Conservation (phyloP, 805 yeast species). For the Spathaspora passalidarum region DNA sequence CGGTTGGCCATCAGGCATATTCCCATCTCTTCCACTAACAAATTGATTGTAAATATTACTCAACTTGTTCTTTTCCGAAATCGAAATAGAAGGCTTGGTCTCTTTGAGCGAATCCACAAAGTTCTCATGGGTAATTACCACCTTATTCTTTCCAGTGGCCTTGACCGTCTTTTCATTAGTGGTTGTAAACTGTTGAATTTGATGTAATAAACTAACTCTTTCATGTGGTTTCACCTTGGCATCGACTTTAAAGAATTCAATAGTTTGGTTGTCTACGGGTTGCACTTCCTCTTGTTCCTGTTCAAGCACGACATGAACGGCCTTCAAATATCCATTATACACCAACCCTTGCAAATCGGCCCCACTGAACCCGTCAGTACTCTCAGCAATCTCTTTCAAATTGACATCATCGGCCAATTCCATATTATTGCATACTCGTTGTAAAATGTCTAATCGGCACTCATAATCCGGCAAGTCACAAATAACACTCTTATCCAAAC, state of each 20-base stretch:
- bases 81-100: slow-evolving; percentile 88
- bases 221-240: slow-evolving; percentile 34
- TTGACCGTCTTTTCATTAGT: slow-evolving; percentile 10
- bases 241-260: slow-evolving; percentile 44
- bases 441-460: slow-evolving; percentile 73
- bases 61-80: slow-evolving; percentile 63
- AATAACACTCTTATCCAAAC: slow-evolving; percentile 86
- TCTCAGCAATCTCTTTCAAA: slow-evolving; percentile 50
- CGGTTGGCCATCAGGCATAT: slow-evolving; percentile 82
- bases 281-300: slow-evolving; percentile 32
- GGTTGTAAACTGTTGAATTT: slow-evolving; percentile 39
- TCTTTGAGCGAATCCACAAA: slow-evolving; percentile 62
- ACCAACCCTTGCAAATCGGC: slow-evolving; percentile 93
- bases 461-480: slow-evolving; percentile 79
- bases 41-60: slow-evolving; percentile 66
- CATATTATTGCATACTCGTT: slow-evolving; percentile 60
- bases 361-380: slow-evolving; percentile 80
- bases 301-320: slow-evolving; percentile 70
- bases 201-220: slow-evolving; percentile 37
- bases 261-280: slow-evolving; percentile 12
- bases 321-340: slow-evolving; percentile 86
- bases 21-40: slow-evolving; percentile 75
- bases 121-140: slow-evolving; percentile 51
- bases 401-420: slow-evolving; percentile 48
- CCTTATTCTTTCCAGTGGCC: slow-evolving; percentile 19